phyloP scores from a whole-genome alignment of 2,329 filamentous ascomycete genomes.

The Penicillium sp. region DNA sequence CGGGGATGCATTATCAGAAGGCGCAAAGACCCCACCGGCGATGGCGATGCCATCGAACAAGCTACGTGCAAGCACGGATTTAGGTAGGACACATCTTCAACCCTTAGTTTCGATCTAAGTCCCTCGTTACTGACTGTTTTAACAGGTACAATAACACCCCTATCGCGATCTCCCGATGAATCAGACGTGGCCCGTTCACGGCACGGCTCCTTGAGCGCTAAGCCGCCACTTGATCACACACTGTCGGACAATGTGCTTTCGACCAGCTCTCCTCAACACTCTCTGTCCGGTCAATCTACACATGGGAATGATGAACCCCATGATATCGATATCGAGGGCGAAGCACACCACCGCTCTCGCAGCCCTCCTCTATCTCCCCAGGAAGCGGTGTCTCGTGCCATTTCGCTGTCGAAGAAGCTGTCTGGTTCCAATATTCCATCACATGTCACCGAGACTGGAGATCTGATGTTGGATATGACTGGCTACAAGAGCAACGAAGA shows the following conservation, averaged over 20 bases:
- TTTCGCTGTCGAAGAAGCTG: conserved; percentile 80
- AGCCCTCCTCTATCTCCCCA: conserved; percentile 73
- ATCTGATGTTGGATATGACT: conserved; percentile 97
- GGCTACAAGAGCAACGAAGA: conserved; percentile 94
- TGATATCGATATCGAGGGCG: conserved; percentile 21
- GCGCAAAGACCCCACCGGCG: conserved; percentile 25
- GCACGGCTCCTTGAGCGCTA: conserved; percentile 31
- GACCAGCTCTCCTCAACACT: conserved; percentile 36
- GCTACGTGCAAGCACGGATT: conserved; percentile 48
- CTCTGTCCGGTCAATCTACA: conserved; percentile 8
- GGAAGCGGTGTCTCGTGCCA: conserved; percentile 80
- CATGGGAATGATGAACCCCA: conserved; percentile 13
- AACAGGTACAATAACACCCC: conserved; percentile 40
- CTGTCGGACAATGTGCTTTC: conserved; percentile 57
- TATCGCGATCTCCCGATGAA: conserved; percentile 42
- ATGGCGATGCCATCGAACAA: conserved; percentile 32
- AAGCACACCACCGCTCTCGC: conserved; percentile 55
- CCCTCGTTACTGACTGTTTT: neutral
- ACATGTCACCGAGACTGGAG: conserved; percentile 85
- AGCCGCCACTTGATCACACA: conserved; percentile 50
- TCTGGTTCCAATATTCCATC: conserved; percentile 89
- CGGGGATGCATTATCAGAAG: conserved; percentile 23
- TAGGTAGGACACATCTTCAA: conserved; percentile 35
- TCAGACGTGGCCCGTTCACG: conserved; percentile 28
- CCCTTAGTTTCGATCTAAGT: neutral